These are phyloP conservation scores for Annulohypoxylon maeteangense DNA, from an alignment of 495 filamentous ascomycete species.

Conservation along the genomic window DNA sequence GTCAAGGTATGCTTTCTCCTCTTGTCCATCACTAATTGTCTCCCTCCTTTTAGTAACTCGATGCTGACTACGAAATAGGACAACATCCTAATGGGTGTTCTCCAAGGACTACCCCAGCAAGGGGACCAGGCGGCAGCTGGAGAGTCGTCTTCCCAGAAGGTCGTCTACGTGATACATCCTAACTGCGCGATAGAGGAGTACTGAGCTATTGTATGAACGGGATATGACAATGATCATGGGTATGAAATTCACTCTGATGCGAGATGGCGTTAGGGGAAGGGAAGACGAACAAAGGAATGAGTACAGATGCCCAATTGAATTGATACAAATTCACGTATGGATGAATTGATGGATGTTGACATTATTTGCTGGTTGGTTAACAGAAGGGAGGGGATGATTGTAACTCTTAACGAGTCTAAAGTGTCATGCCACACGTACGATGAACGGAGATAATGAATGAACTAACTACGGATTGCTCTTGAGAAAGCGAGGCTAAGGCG, in stretches of 20 bases:
- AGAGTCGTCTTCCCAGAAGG: slow-evolving; percentile 59
- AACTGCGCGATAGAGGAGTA: slow-evolving; percentile 83
- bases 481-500: background rate
- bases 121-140: slow-evolving; percentile 62
- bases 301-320: background rate
- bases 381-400: background rate
- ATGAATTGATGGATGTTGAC: background rate
- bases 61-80: slow-evolving; percentile 64
- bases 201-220: slow-evolving; percentile 3
- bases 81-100: slow-evolving; percentile 90
- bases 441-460: slow-evolving; percentile 1
- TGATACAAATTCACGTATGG: background rate
- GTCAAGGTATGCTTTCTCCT: slow-evolving; percentile 77
- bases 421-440: background rate
- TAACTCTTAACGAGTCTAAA: background rate
- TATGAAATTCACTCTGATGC: background rate
- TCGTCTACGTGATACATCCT: slow-evolving; percentile 92
- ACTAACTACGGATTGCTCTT: background rate
- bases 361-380: background rate
- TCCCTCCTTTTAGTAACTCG: background rate
- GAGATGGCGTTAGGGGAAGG: background rate
- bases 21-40: background rate
- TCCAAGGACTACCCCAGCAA: slow-evolving; percentile 75
- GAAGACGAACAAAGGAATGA: background rate
- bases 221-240: background rate